These are phyloP conservation scores for Kwoniella sp. DNA, from an alignment of 768 basidiomycete species.

Conservation along the genomic window DNA sequence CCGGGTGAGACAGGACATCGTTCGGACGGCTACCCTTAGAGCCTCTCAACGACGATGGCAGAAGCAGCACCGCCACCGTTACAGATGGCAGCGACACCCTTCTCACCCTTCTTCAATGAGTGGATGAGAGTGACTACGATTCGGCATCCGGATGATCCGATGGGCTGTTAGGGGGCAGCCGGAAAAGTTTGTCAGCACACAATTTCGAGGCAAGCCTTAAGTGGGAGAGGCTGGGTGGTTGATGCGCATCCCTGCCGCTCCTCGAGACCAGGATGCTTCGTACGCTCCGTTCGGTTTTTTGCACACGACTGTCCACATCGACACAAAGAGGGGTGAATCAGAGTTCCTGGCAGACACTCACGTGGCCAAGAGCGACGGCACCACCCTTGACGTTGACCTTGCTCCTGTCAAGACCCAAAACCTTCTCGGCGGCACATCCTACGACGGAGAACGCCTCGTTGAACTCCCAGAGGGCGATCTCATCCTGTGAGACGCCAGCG, in stretches of 20 bases:
- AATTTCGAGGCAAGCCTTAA: not conserved
- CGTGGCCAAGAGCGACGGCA: conserved; percentile 83
- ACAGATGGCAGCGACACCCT: conserved; percentile 94
- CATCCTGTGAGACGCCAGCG: conserved; percentile 77
- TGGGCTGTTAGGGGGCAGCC: conserved; percentile 69
- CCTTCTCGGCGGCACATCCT: conserved; percentile 84
- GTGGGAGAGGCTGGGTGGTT: too few species aligned
- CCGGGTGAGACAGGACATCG: too few species aligned
- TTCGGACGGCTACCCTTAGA: not conserved
- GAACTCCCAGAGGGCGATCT: conserved; percentile 91
- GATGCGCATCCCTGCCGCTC: not conserved
- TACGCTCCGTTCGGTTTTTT: not conserved
- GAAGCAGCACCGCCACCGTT: conserved; percentile 74
- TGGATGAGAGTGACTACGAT: conserved; percentile 92
- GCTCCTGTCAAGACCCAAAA: conserved; percentile 75
- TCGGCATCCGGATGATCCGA: conserved; percentile 92
- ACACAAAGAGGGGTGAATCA: not conserved
- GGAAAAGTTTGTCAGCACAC: conserved; percentile 29
- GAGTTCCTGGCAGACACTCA: conserved; percentile 35
- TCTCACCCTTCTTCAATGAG: conserved; percentile 86
- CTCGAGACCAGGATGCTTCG: not conserved
- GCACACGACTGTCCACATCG: not conserved
- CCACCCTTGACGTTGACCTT: conserved; percentile 88
- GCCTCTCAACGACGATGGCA: conserved; percentile 25
- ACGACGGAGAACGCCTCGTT: conserved; percentile 99